A percentile compares a stretch with the other conserved stretches of the same genome.
Evolutionary conservation across 805 yeast genomes (phyloP).

Genomic region (Cyberlindnera maclurae): DNA sequence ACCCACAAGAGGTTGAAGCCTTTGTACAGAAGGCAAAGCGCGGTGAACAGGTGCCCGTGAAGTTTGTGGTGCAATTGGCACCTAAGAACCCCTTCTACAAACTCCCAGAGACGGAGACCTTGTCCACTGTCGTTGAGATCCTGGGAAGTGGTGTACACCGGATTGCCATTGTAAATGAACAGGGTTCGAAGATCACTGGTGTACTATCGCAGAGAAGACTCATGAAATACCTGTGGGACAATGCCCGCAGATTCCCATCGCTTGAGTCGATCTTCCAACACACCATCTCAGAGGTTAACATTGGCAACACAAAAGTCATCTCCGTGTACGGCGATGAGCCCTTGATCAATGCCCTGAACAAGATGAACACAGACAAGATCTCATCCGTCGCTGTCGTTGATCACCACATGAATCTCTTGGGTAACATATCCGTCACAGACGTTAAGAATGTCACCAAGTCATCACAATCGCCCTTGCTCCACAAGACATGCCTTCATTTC

Average conservation of each 20-base stretch:
- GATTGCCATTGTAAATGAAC: conserved; percentile 63
- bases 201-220: conserved; percentile 86
- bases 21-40: conserved; percentile 59
- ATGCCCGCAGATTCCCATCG: conserved; percentile 77
- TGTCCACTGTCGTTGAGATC: conserved; percentile 73
- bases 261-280: conserved; percentile 69
- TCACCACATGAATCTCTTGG: conserved; percentile 63
- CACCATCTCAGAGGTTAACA: conserved; percentile 62
- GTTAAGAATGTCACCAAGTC: conserved; percentile 83
- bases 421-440: conserved; percentile 92
- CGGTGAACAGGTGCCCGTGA: conserved; percentile 89
- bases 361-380: conserved; percentile 78
- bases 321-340: conserved; percentile 83
- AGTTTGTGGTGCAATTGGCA: conserved; percentile 75
- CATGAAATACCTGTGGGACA: conserved; percentile 83
- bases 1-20: conserved; percentile 33
- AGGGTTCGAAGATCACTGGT: conserved; percentile 60
- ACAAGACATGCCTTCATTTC: conserved; percentile 80
- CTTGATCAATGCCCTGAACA: conserved; percentile 76
- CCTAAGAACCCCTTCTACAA: conserved; percentile 86
- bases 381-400: conserved; percentile 93
- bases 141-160: conserved; percentile 96
- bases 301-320: conserved; percentile 69
- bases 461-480: conserved; percentile 76
- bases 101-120: conserved; percentile 58